Evolutionary conservation across 345 rosid genomes (phyloP).

Genomic region (Camelina hispida): DNA sequence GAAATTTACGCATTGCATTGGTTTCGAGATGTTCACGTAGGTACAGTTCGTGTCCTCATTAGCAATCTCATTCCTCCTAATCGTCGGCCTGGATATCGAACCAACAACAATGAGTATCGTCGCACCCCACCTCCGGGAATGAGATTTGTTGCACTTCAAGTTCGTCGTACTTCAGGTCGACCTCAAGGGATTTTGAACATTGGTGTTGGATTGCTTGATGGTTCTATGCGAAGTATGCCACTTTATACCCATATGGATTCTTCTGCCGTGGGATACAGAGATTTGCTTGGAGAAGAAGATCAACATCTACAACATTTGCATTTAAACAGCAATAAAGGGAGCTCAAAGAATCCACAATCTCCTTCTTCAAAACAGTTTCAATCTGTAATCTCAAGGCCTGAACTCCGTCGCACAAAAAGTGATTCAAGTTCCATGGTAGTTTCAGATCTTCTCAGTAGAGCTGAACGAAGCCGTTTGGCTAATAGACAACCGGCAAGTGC

Average conservation of each 20-base stretch:
- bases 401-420: constrained; percentile 75
- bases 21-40: constrained; percentile 84
- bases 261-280: constrained; percentile 81
- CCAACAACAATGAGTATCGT: constrained; percentile 27
- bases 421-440: constrained; percentile 69
- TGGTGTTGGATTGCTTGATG: constrained; percentile 80
- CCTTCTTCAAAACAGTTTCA: constrained; percentile 31
- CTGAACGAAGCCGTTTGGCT: constrained; percentile 42
- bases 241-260: constrained; percentile 59
- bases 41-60: constrained; percentile 73
- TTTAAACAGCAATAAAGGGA: constrained; percentile 39
- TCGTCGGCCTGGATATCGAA: constrained; percentile 31
- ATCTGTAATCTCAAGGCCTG: constrained; percentile 50
- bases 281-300: constrained; percentile 77
- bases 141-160: constrained; percentile 88
- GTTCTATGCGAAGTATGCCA: constrained; percentile 92
- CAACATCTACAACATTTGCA: constrained; percentile 42
- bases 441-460: constrained; percentile 35
- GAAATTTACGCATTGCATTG: constrained; percentile 82
- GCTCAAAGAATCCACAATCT: constrained; percentile 43
- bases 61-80: constrained; percentile 70
- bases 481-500: constrained; percentile 29
- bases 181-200: constrained; percentile 92
- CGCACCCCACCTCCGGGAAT: constrained; percentile 56
- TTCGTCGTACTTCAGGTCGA: constrained; percentile 76